A percentile compares a stretch with the other conserved stretches of the same genome.
phyloP scores from a whole-genome alignment of 2,329 filamentous ascomycete genomes.

The Nannizziopsis barbatae region DNA sequence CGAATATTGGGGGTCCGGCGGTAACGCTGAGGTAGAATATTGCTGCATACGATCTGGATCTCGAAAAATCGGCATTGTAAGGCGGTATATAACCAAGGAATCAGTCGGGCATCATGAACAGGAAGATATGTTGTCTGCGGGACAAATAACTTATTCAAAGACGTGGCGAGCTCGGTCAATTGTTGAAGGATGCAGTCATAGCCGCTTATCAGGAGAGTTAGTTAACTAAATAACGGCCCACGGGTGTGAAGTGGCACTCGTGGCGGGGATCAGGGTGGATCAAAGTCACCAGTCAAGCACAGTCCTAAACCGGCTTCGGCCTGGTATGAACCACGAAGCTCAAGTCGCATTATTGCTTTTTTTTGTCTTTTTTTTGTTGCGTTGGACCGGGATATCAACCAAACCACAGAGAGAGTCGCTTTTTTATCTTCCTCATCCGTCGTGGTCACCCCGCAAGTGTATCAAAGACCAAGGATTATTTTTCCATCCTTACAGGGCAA shows the following conservation, averaged over 20 bases:
- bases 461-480: too few relatives aligned
- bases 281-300: constrained; percentile 1
- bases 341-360: constrained; percentile 4
- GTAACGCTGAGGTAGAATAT: constrained; percentile 16
- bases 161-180: constrained; percentile 15
- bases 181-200: constrained; percentile 5
- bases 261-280: constrained; percentile 9
- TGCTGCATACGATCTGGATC: constrained; percentile 24
- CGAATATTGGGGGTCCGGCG: constrained; percentile 8
- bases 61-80: constrained; percentile 23
- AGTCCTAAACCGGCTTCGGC: constrained; percentile 2
- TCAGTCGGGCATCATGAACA: constrained; percentile 6
- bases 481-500: not conserved
- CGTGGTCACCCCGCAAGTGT: too few relatives aligned
- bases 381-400: not conserved
- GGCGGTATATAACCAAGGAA: constrained; percentile 4
- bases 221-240: too few relatives aligned
- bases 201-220: too few relatives aligned
- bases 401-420: too few relatives aligned
- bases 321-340: constrained; percentile 1
- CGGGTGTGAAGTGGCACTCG: constrained; percentile 15
- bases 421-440: too few relatives aligned
- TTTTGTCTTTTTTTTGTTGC: not conserved
- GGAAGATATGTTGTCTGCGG: constrained; percentile 1
- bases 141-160: not conserved